Evolutionary conservation across 1,284 basidiomycete species (phyloP), one percentile per base, ranked within the genome.

Genomic region (Ceratobasidium theobromae): DNA sequence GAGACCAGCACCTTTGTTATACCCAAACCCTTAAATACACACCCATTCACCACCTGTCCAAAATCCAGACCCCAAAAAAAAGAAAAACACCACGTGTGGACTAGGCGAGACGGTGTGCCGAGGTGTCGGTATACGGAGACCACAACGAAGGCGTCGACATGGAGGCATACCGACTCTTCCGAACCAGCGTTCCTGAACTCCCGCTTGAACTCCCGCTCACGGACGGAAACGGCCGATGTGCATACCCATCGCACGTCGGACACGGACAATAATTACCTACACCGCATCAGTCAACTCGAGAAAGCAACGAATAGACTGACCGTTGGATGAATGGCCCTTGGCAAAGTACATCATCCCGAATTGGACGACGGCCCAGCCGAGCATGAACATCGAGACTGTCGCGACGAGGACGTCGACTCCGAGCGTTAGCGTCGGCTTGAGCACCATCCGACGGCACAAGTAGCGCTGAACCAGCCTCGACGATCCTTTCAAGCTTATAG

Each of bases 341-440:
- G 58, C 46, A 3, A 64, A 9, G 49, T 64, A 64, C 48, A 51
- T 52, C 46, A 64, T 18, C 57, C 57, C 57, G 35, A 62, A 51
- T 25, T 64, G 58, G 8, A 48, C 32, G 35, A 64, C 43, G 1
- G 33, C 48, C 58, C 58, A 64, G 1, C 21, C 48, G n/a, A 64
- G 33, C 58, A 52, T 64, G 18, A 64, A 64, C 48, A 64, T 52
- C 25, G 58, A 64, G 2, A 52, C 16, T 5, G 58, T 64, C 33
- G 58, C 58, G 27, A 64, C 58, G 4, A 64, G 27, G 1, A 64
- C 58, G 16, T 52, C 58, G 23, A 64, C 58, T 14, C 51, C 46
- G 27, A 62, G 48, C 33, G 58, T 64, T 33, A 16, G 14, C 21
- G 58, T 35, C 16, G 58, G 58, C 18, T 64, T 64, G 35, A 64